phyloP scores from a whole-genome alignment of 2,329 filamentous ascomycete genomes.

The Pseudocercospora crystallina region DNA sequence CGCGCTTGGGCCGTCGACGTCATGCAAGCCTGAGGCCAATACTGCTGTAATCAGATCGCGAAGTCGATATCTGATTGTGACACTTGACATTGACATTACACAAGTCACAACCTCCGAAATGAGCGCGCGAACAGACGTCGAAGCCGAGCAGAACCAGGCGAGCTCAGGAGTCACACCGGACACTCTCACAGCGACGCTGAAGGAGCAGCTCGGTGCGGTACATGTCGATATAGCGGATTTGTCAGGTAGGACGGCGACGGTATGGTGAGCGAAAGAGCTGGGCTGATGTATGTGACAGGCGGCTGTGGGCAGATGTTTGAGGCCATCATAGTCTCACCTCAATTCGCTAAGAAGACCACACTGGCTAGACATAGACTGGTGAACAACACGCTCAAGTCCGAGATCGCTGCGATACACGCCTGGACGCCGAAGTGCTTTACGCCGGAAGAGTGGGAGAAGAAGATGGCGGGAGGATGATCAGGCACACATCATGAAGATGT shows the following conservation, averaged over 20 bases:
- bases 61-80: no score
- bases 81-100: no score
- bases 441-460: slow-evolving; percentile 80
- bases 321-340: slow-evolving; percentile 62
- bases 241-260: slow-evolving; percentile 65
- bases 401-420: slow-evolving; percentile 88
- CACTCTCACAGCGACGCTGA: slow-evolving; percentile 67
- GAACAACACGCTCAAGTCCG: slow-evolving; percentile 77
- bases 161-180: slow-evolving; percentile 67
- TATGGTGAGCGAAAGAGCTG: not conserved
- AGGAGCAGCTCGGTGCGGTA: slow-evolving; percentile 67
- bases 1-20: no score
- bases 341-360: slow-evolving; percentile 59
- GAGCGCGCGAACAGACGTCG: slow-evolving; percentile 45
- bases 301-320: slow-evolving; percentile 71
- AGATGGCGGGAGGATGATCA: slow-evolving; percentile 43
- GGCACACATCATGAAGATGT: no score
- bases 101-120: slow-evolving; percentile 28
- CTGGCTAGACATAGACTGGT: slow-evolving; percentile 84
- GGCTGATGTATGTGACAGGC: slow-evolving; percentile 44
- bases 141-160: slow-evolving; percentile 51
- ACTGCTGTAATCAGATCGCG: no score
- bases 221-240: slow-evolving; percentile 89
- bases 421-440: slow-evolving; percentile 96
- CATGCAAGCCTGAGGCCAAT: no score